Percentiles rank a stretch among this genome's conserved stretches.
Evolutionary conservation across 1,284 basidiomycete species (phyloP).

Genomic region (Peniophora sp.): DNA sequence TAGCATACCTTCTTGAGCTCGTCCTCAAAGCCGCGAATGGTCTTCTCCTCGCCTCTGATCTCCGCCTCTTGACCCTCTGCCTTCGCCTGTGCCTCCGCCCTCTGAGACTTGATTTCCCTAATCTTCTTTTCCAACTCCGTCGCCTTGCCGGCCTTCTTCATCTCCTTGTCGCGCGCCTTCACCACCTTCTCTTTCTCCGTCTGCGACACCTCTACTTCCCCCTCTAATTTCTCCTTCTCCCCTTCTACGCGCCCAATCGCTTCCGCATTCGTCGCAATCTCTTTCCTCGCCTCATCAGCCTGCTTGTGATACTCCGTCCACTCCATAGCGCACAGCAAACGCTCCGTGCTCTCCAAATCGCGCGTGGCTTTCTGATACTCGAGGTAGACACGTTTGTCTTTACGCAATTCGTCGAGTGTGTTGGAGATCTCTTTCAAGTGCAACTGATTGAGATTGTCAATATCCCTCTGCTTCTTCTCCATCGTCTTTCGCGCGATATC

Average conservation of each 20-base stretch:
- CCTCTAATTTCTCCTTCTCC: slow-evolving; percentile 34
- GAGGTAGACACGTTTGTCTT: slow-evolving; percentile 86
- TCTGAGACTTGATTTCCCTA: not conserved
- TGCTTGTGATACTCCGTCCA: slow-evolving; percentile 60
- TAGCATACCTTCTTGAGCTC: slow-evolving; percentile 57
- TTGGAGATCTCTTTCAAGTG: slow-evolving; percentile 91
- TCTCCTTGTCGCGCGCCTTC: slow-evolving; percentile 33
- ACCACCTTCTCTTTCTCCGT: slow-evolving; percentile 53
- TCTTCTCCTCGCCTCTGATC: slow-evolving; percentile 76
- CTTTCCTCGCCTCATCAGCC: slow-evolving; percentile 40
- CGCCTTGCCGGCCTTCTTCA: slow-evolving; percentile 57
- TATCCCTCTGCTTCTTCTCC: slow-evolving; percentile 95
- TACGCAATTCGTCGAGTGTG: slow-evolving; percentile 86
- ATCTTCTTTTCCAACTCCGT: not conserved
- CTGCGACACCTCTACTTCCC: not conserved
- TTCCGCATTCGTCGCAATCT: slow-evolving; percentile 40
- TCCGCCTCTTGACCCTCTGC: slow-evolving; percentile 58
- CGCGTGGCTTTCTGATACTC: slow-evolving; percentile 87
- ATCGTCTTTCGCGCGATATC: slow-evolving; percentile 97
- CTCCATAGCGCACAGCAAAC: slow-evolving; percentile 84
- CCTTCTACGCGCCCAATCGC: slow-evolving; percentile 40
- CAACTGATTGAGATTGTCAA: slow-evolving; percentile 80
- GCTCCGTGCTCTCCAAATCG: slow-evolving; percentile 86
- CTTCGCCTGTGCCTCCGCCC: slow-evolving; percentile 53
- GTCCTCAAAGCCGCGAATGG: slow-evolving; percentile 45